A percentile compares a stretch with the other conserved stretches of the same genome.
Evolutionary conservation across 495 filamentous ascomycete species (phyloP).

Genomic region (Sordaria brevicollis): DNA sequence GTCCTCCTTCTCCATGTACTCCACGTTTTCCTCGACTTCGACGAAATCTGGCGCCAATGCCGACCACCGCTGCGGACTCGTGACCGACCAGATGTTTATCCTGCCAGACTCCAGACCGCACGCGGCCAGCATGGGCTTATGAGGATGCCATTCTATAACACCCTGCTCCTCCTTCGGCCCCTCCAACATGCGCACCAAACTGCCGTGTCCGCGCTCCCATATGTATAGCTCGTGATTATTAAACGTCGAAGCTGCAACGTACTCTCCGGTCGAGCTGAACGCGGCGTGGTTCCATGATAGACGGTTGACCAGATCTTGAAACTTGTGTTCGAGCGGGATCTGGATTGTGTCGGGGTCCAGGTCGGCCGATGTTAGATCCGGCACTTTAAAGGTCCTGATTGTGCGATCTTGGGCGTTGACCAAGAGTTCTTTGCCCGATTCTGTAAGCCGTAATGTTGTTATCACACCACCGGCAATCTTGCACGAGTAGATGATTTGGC

Average conservation of each 20-base stretch:
- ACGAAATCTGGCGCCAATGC: slow-evolving; percentile 93
- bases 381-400: slow-evolving; percentile 71
- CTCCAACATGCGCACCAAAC: slow-evolving; percentile 89
- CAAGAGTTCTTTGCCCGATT: slow-evolving; percentile 74
- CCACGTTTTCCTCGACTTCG: slow-evolving; percentile 96
- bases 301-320: slow-evolving; percentile 92
- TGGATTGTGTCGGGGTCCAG: slow-evolving; percentile 62
- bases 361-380: slow-evolving; percentile 40
- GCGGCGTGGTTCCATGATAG: slow-evolving; percentile 93
- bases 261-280: slow-evolving; percentile 86
- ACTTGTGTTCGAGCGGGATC: slow-evolving; percentile 91
- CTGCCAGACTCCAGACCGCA: slow-evolving; percentile 82
- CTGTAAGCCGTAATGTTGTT: slow-evolving; percentile 72
- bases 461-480: slow-evolving; percentile 80
- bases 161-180: slow-evolving; percentile 91
- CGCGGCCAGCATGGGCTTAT: slow-evolving; percentile 76
- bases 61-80: slow-evolving; percentile 89
- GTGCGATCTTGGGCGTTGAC: slow-evolving; percentile 87
- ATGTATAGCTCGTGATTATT: slow-evolving; percentile 98
- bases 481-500: slow-evolving; percentile 72
- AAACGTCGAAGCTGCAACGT: slow-evolving; percentile 83
- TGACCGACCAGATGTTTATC: slow-evolving; percentile 88
- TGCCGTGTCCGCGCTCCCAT: slow-evolving; percentile 92
- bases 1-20: slow-evolving; percentile 90
- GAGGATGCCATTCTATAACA: slow-evolving; percentile 93